Base-by-base conservation (phyloP, 2,329 filamentous ascomycete genomes). In the Cladosporium sp. region DNA sequence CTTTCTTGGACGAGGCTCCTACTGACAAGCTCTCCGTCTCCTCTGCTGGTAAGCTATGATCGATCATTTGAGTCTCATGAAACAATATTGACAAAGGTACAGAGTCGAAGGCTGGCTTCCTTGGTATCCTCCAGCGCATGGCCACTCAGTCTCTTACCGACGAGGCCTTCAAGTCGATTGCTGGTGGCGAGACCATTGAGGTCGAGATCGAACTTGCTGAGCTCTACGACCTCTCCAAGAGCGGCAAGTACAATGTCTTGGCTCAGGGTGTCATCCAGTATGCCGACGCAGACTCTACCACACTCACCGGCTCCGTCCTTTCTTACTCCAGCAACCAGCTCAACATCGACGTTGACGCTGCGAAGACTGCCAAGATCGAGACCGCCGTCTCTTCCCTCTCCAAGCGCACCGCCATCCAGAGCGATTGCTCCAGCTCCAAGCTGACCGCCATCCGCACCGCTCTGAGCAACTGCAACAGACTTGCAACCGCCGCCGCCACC, bases 291-390 rank as follows among this genome's bases (percentile, higher is more conserved):
- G 75, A 79, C 66, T 79, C 76, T 19, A 84, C 77, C 50, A 73
- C 79, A 38, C 77, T 89, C 37, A 70, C 79, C 11, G 84, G 82
- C 45, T 58, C 64, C 7, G 79, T 78, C 47, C 70, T 88, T 2
- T 70, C 78, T 12, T 88, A 81, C 73, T 73, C 77, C 51, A 85
- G 82, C 67, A 88, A 88, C 73, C 76, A 78, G 17, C 71, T 88
- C 51, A 77, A 76, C 56, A 76, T 86, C 61, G 72, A 78, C 4
- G 76, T 89, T 42, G 80, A 89, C 62, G 85, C 82, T 17, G 73
- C 73, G 8, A 70, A 79, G 51, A 85, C 86, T 9, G 77, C 78
- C 47, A 74, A 78, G 34, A 76, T 80, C 47, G 75, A 78, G 63
- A 75, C 77, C 12, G 73, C 79, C 12, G 80, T 82, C 52, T 58